Conservation (phyloP, 2,329 filamentous ascomycete genomes). For the Plenodomus tracheiphilus region DNA sequence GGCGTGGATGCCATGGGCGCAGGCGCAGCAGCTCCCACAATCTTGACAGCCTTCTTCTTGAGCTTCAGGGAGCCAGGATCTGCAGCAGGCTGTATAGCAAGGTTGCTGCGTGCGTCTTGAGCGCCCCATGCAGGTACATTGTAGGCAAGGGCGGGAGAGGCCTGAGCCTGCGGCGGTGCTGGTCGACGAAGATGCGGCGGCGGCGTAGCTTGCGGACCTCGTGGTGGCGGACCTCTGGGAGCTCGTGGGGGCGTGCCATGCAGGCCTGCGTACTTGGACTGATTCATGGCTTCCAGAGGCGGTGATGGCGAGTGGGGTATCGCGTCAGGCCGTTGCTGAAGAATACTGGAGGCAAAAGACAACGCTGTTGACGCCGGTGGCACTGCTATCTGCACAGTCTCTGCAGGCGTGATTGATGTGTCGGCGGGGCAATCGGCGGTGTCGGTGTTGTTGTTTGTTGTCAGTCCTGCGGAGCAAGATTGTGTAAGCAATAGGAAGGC, state of each 20-base stretch:
- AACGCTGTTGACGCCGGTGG: background rate
- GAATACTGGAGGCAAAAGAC: background rate
- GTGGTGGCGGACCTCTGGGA: background rate
- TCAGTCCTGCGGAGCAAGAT: conserved; percentile 4
- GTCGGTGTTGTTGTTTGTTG: conserved; percentile 4
- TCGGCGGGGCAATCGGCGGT: conserved; percentile 1
- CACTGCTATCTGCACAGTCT: background rate
- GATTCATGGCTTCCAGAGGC: conserved; percentile 14
- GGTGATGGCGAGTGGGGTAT: background rate
- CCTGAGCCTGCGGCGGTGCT: background rate
- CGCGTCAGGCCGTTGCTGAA: background rate
- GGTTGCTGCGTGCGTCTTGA: conserved; percentile 21
- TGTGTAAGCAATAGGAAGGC: conserved; percentile 1
- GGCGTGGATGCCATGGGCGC: background rate
- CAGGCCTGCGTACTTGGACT: conserved; percentile 1
- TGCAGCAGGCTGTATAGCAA: conserved; percentile 27
- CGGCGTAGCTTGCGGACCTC: conserved; percentile 4
- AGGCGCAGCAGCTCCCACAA: conserved; percentile 22
- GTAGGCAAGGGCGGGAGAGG: conserved; percentile 2
- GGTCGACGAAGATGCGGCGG: background rate
- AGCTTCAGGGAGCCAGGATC: conserved; percentile 20
- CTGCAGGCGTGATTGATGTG: background rate
- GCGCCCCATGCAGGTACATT: background rate
- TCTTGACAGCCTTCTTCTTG: conserved; percentile 36
- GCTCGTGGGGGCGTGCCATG: conserved; percentile 9